phyloP scores from a whole-genome alignment of 169 alveolate genomes.

The Plasmodium gallinaceum region DNA sequence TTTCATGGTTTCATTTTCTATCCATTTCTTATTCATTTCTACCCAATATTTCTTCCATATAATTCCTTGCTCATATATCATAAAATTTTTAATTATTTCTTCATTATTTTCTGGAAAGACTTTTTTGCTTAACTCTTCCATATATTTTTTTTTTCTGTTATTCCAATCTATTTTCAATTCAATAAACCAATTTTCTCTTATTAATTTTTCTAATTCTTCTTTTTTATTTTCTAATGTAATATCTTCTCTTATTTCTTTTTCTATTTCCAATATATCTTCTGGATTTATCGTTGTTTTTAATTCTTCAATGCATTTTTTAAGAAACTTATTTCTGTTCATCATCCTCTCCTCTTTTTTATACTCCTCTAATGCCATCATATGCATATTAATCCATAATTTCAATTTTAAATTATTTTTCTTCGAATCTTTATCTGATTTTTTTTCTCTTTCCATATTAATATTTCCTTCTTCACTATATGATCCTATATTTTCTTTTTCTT shows the following conservation, averaged over 20 bases:
- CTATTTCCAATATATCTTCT: background rate
- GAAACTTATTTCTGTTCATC: background rate
- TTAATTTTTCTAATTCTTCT: background rate
- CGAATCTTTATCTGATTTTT: background rate
- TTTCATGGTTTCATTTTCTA: background rate
- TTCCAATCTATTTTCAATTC: slow-evolving; percentile 8
- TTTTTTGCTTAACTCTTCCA: background rate
- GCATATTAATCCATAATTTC: background rate
- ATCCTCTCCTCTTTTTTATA: background rate
- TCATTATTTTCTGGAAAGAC: background rate
- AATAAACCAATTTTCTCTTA: background rate
- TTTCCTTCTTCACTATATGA: too few species aligned
- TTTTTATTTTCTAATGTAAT: background rate
- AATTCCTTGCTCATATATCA: background rate
- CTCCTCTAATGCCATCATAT: slow-evolving; percentile 2
- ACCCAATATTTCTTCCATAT: slow-evolving; percentile 1
- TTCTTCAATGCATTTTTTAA: background rate
- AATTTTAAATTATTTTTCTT: background rate
- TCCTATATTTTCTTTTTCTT: too few species aligned
- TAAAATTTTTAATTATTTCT: background rate
- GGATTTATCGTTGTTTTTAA: background rate
- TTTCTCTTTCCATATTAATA: background rate
- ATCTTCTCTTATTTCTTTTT: background rate
- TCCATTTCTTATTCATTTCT: background rate
- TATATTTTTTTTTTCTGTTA: background rate